phyloP scores from a whole-genome alignment of 2,329 filamentous ascomycete genomes.

The Clonostachys rosea region DNA sequence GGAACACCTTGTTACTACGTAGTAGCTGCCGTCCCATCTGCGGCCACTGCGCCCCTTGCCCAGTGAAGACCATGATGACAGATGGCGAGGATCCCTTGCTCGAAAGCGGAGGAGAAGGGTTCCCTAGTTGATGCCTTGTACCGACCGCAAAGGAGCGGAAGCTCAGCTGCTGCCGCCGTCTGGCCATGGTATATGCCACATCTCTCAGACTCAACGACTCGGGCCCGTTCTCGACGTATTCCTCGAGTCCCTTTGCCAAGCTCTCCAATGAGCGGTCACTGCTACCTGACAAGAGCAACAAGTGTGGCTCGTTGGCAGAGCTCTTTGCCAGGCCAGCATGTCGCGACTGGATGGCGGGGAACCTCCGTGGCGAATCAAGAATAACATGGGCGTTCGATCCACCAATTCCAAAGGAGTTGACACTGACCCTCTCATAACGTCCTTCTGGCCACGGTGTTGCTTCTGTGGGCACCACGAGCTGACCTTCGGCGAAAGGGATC shows the following conservation, averaged over 20 bases:
- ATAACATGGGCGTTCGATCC: conserved; percentile 18
- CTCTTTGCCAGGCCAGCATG: too few species aligned
- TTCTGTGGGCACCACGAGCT: conserved; percentile 13
- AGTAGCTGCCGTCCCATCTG: conserved; percentile 15
- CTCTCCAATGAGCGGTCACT: background rate
- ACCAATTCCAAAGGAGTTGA: conserved; percentile 27
- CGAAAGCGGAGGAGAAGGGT: too few species aligned
- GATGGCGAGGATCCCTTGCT: conserved; percentile 6
- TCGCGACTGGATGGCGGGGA: background rate
- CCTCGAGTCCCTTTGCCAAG: background rate
- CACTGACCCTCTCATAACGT: conserved; percentile 11
- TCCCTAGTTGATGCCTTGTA: background rate
- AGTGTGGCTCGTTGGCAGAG: too few species aligned
- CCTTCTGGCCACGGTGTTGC: conserved; percentile 11
- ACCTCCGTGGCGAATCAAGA: conserved; percentile 3
- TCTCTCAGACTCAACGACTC: conserved; percentile 1
- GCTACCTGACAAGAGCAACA: too few species aligned
- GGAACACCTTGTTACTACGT: conserved; percentile 4
- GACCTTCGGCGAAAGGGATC: conserved; percentile 10
- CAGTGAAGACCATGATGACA: conserved; percentile 13
- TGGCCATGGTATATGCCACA: conserved; percentile 12
- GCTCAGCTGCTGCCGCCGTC: conserved; percentile 5
- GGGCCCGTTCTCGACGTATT: conserved; percentile 1
- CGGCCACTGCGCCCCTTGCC: conserved; percentile 16
- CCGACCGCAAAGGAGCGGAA: conserved; percentile 7